Conservation (phyloP, 225 moss, liverwort and hornwort genomes). For the Pseudoscleropodium purum region DNA sequence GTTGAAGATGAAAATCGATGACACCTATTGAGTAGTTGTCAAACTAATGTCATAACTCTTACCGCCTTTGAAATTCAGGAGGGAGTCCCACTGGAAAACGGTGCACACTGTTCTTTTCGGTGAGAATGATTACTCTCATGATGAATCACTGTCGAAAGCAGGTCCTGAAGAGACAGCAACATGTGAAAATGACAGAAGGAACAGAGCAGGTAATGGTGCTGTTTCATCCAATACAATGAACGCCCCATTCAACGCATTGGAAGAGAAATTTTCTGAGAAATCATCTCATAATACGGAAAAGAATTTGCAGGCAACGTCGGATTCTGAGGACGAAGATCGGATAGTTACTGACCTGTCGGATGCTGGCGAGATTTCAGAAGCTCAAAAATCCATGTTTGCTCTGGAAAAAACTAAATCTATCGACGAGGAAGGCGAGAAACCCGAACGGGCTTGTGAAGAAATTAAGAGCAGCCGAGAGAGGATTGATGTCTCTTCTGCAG, state of each 20-base stretch:
- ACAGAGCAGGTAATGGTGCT: not conserved
- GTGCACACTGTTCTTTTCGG: slow-evolving; percentile 63
- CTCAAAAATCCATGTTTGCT: not conserved
- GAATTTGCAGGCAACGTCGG: not conserved
- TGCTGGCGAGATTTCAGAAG: not conserved
- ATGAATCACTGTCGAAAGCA: slow-evolving; percentile 23
- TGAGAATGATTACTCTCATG: slow-evolving; percentile 43
- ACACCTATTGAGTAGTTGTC: not conserved
- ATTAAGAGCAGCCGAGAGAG: slow-evolving; percentile 12
- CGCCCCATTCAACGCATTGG: not conserved
- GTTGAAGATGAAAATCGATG: not conserved
- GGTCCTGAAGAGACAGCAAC: slow-evolving; percentile 3
- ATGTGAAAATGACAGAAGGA: slow-evolving; percentile 17
- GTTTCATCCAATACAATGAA: not conserved
- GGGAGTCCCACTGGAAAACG: slow-evolving; percentile 54
- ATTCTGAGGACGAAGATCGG: slow-evolving; percentile 25
- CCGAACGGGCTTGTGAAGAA: not conserved
- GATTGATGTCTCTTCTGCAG: slow-evolving; percentile 4
- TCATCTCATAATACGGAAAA: not conserved
- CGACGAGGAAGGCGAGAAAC: slow-evolving; percentile 1
- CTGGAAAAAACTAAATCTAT: not conserved
- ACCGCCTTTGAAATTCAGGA: slow-evolving; percentile 16
- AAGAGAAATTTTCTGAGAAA: slow-evolving; percentile 8
- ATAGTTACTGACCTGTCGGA: slow-evolving; percentile 21
- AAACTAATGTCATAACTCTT: not conserved